Percentiles rank a stretch among this genome's conserved stretches.
phyloP scores from a whole-genome alignment of 257 asterid genomes.

The Solanum paucissectum region DNA sequence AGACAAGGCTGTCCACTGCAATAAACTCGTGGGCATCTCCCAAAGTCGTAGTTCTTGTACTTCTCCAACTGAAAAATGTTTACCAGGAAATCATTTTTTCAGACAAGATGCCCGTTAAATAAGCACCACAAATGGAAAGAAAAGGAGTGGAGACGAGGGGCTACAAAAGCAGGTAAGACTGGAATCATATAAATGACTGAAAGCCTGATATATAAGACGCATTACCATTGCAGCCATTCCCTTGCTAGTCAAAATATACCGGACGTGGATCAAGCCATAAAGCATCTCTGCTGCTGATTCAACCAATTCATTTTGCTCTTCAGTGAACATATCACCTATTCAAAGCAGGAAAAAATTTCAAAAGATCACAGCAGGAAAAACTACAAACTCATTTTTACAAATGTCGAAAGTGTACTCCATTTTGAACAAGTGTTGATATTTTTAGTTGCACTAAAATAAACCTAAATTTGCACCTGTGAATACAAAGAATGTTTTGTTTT shows the following conservation, averaged over 20 bases:
- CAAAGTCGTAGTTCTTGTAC: conserved; percentile 88
- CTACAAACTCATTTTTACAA: conserved; percentile 4
- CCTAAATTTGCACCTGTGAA: background rate
- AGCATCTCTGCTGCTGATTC: conserved; percentile 99
- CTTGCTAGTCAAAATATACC: conserved; percentile 87
- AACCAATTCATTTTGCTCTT: conserved; percentile 90
- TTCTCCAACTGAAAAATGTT: conserved; percentile 63
- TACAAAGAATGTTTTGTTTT: background rate
- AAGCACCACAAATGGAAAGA: background rate
- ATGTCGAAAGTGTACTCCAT: background rate
- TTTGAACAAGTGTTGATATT: background rate
- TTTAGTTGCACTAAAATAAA: background rate
- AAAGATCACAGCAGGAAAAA: conserved; percentile 2
- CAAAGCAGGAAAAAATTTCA: conserved; percentile 1
- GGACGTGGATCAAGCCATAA: conserved; percentile 84
- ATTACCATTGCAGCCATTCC: conserved; percentile 98
- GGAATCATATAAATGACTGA: background rate
- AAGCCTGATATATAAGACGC: background rate
- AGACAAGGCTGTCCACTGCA: conserved; percentile 97
- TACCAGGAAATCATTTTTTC: background rate
- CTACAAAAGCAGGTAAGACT: background rate
- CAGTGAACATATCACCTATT: conserved; percentile 81
- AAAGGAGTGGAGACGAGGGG: background rate
- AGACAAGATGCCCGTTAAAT: background rate
- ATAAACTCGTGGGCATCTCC: conserved; percentile 94